These are phyloP conservation scores for Steccherinum ochraceum DNA, from an alignment of 768 basidiomycete genomes.

Conservation along the genomic window DNA sequence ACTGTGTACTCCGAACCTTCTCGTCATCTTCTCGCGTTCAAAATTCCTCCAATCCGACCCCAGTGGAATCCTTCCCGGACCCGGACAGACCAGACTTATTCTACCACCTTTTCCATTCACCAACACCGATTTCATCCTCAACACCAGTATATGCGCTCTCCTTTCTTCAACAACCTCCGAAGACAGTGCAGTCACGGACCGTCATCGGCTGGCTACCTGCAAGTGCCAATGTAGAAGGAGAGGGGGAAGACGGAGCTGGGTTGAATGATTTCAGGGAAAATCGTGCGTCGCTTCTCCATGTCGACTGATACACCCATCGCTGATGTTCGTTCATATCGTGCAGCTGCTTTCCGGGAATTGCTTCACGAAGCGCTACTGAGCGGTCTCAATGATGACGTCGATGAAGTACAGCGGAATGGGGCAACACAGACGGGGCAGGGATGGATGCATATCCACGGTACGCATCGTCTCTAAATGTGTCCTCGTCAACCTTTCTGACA, in stretches of 20 bases:
- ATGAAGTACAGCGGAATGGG: slow-evolving; percentile 59
- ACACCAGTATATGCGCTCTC: slow-evolving; percentile 59
- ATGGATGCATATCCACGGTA: slow-evolving; percentile 84
- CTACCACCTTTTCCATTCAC: slow-evolving; percentile 58
- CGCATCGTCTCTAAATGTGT: slow-evolving; percentile 6
- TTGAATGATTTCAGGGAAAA: slow-evolving; percentile 72
- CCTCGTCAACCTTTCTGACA: neutral
- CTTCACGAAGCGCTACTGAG: slow-evolving; percentile 55
- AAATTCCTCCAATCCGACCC: no score
- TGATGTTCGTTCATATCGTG: neutral
- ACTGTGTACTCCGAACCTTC: no score
- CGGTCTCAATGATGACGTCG: slow-evolving; percentile 49
- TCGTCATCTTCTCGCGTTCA: no score
- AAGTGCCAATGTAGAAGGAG: slow-evolving; percentile 31
- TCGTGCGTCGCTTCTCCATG: slow-evolving; percentile 34
- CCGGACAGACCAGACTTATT: slow-evolving; percentile 60
- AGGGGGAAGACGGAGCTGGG: slow-evolving; percentile 37
- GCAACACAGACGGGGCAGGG: slow-evolving; percentile 63
- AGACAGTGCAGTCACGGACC: slow-evolving; percentile 38
- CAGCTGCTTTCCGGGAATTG: slow-evolving; percentile 54
- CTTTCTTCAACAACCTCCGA: slow-evolving; percentile 45
- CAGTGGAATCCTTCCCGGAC: slow-evolving; percentile 33
- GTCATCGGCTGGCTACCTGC: slow-evolving; percentile 73
- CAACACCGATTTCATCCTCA: slow-evolving; percentile 38
- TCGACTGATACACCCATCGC: neutral